Evolutionary conservation across 805 yeast genomes (phyloP), one percentile per base, ranked within the genome.

Genomic region (Tetrapisispora iriomotensis): DNA sequence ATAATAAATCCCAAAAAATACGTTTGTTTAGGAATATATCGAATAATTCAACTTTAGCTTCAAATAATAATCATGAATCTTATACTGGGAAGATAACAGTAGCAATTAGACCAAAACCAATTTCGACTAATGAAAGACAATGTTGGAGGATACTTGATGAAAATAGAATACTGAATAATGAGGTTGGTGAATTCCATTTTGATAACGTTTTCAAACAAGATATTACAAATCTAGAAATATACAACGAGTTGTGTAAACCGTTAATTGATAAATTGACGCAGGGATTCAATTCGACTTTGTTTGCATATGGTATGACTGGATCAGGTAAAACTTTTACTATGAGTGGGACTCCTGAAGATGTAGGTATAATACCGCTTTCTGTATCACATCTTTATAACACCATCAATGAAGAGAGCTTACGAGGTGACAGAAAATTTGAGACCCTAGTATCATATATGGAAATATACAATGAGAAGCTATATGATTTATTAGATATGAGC

Each of bases 291-390:
- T 88, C 88, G 13, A 87, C 96, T 0, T 76, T 88, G 1, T 86
- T 90, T 58, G 96, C 97, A 0, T 86, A 86, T 53, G 96, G 96
- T 26, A 83, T 83, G 86, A 86, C 96, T 0, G 95, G 95, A 0
- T 81, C 94, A 1, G 96, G 96, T 9, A 86, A 86, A 59, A 86
- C 96, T 0, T 78, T 74, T 54, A 75, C 94, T 2, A 86, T 86
- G 94, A 79, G 79, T 45, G 95, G 95, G 23, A 65, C 69, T 21
- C 66, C 60, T 2, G 45, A 48, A 5, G 79, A 77, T 45, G 77
- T 79, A 0, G 95, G 95, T 4, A 68, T 86, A 36, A 81, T 87
- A 31, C 77, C 80, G 29, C 63, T 77, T 28, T 79, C 90, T 5
- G 78, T 79, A 10, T 66, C 69, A 40, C 40, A 48, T 29, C 41